A percentile compares a stretch with the other conserved stretches of the same genome.
These are phyloP conservation scores for Paradendryphiella salina DNA, from an alignment of 2,329 filamentous ascomycete genomes.

Conservation along the genomic window DNA sequence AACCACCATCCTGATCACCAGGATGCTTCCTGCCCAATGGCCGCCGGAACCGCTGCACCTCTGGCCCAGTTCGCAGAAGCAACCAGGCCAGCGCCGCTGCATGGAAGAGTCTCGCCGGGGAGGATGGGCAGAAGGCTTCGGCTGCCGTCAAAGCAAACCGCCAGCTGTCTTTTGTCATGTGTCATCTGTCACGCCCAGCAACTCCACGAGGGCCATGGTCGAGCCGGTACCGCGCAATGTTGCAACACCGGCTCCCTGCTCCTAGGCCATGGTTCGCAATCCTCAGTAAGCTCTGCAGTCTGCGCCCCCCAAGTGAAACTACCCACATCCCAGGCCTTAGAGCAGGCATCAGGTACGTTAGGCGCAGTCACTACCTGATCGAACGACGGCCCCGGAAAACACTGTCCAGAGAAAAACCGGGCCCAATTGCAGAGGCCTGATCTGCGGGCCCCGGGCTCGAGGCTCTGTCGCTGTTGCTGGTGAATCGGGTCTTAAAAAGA, in stretches of 20 bases:
- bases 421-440: conserved; percentile 15
- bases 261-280: not conserved
- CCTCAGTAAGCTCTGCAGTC: no score
- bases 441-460: conserved; percentile 16
- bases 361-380: conserved; percentile 16
- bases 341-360: conserved; percentile 3
- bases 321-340: not conserved
- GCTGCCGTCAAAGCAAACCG: not conserved
- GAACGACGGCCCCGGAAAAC: conserved; percentile 17
- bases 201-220: not conserved
- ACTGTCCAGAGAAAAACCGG: conserved; percentile 1
- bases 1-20: conserved; percentile 16
- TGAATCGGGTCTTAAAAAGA: not conserved
- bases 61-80: conserved; percentile 15
- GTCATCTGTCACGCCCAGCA: conserved; percentile 12
- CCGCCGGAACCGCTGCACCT: conserved; percentile 13
- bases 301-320: not conserved
- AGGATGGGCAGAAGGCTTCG: not conserved
- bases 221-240: not conserved
- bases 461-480: conserved; percentile 17
- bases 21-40: conserved; percentile 18
- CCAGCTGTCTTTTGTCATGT: conserved; percentile 4
- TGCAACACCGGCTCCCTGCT: not conserved
- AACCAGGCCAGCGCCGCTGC: not conserved
- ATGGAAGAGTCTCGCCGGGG: not conserved